phyloP scores from a whole-genome alignment of 2,329 filamentous ascomycete species.

The Aaosphaeria arxii region DNA sequence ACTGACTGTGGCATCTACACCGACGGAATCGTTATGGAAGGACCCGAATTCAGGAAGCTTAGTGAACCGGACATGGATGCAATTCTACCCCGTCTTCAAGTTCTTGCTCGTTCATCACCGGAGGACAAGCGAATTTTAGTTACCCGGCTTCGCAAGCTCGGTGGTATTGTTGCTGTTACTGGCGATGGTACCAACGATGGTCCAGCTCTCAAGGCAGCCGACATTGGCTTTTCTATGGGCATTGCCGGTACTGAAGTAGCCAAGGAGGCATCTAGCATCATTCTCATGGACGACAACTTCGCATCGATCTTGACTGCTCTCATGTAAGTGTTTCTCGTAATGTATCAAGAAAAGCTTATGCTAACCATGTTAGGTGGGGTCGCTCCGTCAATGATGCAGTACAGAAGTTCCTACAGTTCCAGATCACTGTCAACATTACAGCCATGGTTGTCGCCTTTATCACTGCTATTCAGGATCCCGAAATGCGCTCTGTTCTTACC shows the following conservation, averaged over 20 bases:
- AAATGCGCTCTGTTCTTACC: constrained; percentile 59
- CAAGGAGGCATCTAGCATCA: constrained; percentile 77
- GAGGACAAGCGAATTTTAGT: constrained; percentile 76
- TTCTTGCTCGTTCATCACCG: constrained; percentile 70
- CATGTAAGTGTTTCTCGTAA: constrained; percentile 35
- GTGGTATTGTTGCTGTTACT: constrained; percentile 76
- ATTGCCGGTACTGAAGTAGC: constrained; percentile 77
- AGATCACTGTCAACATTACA: constrained; percentile 70
- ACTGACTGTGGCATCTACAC: constrained; percentile 71
- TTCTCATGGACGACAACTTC: constrained; percentile 85
- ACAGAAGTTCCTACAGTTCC: constrained; percentile 47
- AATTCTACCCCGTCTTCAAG: constrained; percentile 66
- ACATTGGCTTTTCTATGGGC: constrained; percentile 80
- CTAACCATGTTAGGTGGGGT: constrained; percentile 52
- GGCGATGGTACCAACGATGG: constrained; percentile 80
- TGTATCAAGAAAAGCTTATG: too few species aligned
- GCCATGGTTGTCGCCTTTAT: constrained; percentile 65
- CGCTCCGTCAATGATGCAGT: constrained; percentile 33
- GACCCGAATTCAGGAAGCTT: constrained; percentile 70
- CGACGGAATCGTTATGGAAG: constrained; percentile 69
- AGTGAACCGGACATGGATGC: constrained; percentile 61
- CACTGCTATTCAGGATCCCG: constrained; percentile 56
- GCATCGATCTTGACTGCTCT: constrained; percentile 75
- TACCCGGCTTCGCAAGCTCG: constrained; percentile 66
- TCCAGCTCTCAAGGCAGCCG: constrained; percentile 71